phyloP scores from a whole-genome alignment of 768 basidiomycete genomes.

The Amanita pallidorosea region DNA sequence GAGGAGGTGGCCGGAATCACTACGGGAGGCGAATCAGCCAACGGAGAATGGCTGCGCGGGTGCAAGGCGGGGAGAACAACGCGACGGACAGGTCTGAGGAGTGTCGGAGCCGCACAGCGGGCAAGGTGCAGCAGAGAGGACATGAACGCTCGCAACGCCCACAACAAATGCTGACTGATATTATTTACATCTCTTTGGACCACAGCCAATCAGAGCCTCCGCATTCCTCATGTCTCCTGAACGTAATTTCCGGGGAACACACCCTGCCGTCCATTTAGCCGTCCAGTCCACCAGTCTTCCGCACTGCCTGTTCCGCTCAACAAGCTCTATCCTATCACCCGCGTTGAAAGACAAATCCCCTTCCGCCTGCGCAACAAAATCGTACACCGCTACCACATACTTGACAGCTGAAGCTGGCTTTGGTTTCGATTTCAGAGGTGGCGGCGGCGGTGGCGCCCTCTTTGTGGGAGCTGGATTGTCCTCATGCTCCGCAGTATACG shows the following conservation, averaged over 20 bases:
- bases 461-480: conserved; percentile 33
- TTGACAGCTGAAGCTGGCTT: conserved; percentile 50
- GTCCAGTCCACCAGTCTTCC: conserved; percentile 98
- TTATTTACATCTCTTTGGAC: conserved; percentile 12
- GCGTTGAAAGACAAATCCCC: conserved; percentile 86
- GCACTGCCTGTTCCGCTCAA: conserved; percentile 70
- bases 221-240: conserved; percentile 33
- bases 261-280: conserved; percentile 70
- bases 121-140: conserved; percentile 17
- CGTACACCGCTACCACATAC: conserved; percentile 90
- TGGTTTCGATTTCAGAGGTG: conserved; percentile 83
- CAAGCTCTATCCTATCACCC: conserved; percentile 86
- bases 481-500: conserved; percentile 12
- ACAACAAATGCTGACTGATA: conserved; percentile 8
- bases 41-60: conserved; percentile 17
- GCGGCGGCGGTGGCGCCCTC: conserved; percentile 85
- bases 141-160: conserved; percentile 13
- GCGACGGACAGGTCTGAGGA: conserved; percentile 32
- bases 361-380: conserved; percentile 90
- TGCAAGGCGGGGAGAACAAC: conserved; percentile 63
- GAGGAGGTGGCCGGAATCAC: conserved; percentile 34
- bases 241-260: conserved; percentile 86
- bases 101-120: conserved; percentile 19
- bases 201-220: conserved; percentile 19
- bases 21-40: conserved; percentile 40